A percentile compares a stretch with the other conserved stretches of the same genome.
Evolutionary conservation across 2,329 filamentous ascomycete genomes (phyloP).

Genomic region (Alternaria panax): DNA sequence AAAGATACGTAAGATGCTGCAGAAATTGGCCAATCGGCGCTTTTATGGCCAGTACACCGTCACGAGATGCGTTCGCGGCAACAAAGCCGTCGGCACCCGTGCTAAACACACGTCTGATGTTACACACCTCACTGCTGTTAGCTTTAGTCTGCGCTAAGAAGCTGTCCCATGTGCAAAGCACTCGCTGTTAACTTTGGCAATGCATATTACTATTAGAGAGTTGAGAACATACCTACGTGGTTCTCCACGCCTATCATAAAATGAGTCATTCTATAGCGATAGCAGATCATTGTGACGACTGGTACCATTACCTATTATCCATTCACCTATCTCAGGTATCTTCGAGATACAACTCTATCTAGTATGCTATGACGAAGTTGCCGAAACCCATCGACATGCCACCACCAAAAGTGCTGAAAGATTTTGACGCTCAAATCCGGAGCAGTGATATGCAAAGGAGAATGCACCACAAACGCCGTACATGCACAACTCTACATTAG

Average conservation of each 20-base stretch:
- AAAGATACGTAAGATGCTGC: constrained; percentile 31
- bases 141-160: background rate
- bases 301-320: background rate
- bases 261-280: background rate
- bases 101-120: constrained; percentile 15
- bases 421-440: constrained; percentile 24
- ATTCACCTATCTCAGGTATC: background rate
- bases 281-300: background rate
- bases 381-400: constrained; percentile 11
- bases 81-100: constrained; percentile 43
- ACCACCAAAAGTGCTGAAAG: constrained; percentile 10
- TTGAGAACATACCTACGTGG: no score
- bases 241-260: background rate
- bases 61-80: constrained; percentile 6
- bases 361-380: constrained; percentile 10
- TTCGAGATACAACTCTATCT: constrained; percentile 2
- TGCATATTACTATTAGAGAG: no score
- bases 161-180: background rate
- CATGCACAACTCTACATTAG: constrained; percentile 26
- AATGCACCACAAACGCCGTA: constrained; percentile 23
- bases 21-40: constrained; percentile 27
- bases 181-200: background rate
- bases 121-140: background rate
- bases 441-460: constrained; percentile 28
- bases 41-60: constrained; percentile 14